Evolutionary conservation across 495 filamentous ascomycete genomes (phyloP), one percentile per base, ranked within the genome.

Genomic region (Parachaetomium inaequale): DNA sequence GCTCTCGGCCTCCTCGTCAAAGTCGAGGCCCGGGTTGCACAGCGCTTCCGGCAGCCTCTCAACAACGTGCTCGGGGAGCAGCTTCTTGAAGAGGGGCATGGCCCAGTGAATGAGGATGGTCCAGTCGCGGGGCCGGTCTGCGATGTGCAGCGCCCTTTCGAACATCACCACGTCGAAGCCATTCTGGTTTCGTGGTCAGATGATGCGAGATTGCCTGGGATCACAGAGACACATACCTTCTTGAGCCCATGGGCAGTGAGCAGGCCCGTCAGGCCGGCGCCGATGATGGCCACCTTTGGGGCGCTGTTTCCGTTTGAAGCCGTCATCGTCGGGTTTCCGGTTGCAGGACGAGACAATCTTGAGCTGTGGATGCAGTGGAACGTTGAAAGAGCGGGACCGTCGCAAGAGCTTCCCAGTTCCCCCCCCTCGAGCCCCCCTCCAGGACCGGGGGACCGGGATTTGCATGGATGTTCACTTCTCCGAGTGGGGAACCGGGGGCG

Each of bases 31-130:
- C 64, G 64, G 81, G 72, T 70, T 83, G 72, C 29, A 76, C 50
- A 57, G 46, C 0, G 76, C 71, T 26, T 76, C 64, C 43, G 77
- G 70, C 7, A 71, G 63, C 28, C 62, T 65, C 63, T 64, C 71
- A 45, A 74, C 65, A n/a, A 82, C 62, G n/a, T 73, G 72, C 2
- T 72, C 64, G 14, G 70, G 69, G 1, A 84, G 69, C 2, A 77
- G 68, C 4, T 63, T 56, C 14, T 50, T 36, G 12, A 74, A 61
- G 15, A 67, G 40, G 0, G 69, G 66, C 12, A 75, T 68, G 0
- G 76, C 79, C 84, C 84, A 87, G 63, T 86, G 82, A 12, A 84
- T 67, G 7, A 78, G 72, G 61, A 85, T 81, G 32, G 79, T 82
- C 84, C 84, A 86, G 68, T 86, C 82, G 4, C 83, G 75, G 10